Base-by-base conservation (phyloP, 1,284 basidiomycete species). In the Cutaneotrichosporon cutaneum region DNA sequence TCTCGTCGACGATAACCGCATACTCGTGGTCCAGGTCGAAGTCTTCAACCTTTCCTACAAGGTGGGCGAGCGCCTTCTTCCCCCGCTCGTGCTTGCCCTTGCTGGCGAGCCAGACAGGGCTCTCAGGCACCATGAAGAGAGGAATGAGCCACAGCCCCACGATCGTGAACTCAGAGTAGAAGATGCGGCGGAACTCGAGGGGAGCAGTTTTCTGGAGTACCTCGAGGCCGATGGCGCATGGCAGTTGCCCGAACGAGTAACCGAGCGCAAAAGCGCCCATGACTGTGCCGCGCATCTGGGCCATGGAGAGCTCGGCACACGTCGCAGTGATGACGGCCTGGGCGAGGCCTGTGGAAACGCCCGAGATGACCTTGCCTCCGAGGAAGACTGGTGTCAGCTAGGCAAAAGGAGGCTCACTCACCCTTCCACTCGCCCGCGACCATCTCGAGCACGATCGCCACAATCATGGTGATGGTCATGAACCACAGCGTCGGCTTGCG, bases 361-460 rank as follows among this genome's bases (percentile, higher is more conserved):
- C 73, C 7, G 66, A 62, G 18, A 70, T 52, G 8, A 75, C 50
- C 59, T 71, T 71, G 35, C 69, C 72, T 10, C 66, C 54, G 11
- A 73, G 60, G 68, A 66, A 75, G 35, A 63, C 44, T 36, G 35
- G 35, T 8, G 35, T 36, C 35, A 36, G 35, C 9, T 16, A 9
- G 35, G 8, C n/a, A n/a, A 36, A 8, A 9, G 8, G 35, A 9
- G 35, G 56, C 53, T 36, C 35, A 36, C 35, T 36, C 35, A 36
- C 35, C 60, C 21, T 50, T 48, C 69, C 70, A 71, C 21, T 65
- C 51, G 42, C 56, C 66, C 21, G 72, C 71, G 21, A 71, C 56
- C 21, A 66, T 66, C 62, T 75, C 72, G 14, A 63, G 39, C 13
- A 60, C 35, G 21, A 56, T 56, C 16, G 59, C 54, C 13, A 56